These are phyloP conservation scores for Aechmea fasciata DNA, from an alignment of 176 grass and related monocot species.

Conservation along the genomic window DNA sequence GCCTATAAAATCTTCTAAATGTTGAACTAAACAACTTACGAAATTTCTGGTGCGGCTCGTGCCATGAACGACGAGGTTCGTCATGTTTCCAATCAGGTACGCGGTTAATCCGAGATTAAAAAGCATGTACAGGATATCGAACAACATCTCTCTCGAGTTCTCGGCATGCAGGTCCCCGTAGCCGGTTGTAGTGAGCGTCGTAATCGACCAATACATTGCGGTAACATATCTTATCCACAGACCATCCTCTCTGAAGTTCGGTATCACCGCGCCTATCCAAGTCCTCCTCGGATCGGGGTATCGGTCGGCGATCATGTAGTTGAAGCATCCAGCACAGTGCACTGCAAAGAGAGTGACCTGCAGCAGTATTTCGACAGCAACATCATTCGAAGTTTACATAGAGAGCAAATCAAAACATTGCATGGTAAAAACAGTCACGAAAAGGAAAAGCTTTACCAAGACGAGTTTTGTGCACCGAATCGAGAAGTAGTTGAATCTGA, in stretches of 20 bases:
- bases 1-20: not conserved
- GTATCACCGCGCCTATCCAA: conserved; percentile 24
- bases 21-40: conserved; percentile 7
- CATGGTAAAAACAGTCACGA: not conserved
- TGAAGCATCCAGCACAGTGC: conserved; percentile 25
- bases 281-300: conserved; percentile 23
- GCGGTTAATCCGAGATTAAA: conserved; percentile 21
- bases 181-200: conserved; percentile 23
- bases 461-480: conserved; percentile 71
- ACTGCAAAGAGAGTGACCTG: conserved; percentile 25
- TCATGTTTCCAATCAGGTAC: conserved; percentile 32
- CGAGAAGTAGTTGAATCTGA: conserved; percentile 58
- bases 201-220: conserved; percentile 25
- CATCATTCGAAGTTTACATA: not conserved
- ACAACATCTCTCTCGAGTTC: conserved; percentile 25
- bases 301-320: conserved; percentile 25
- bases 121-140: conserved; percentile 23
- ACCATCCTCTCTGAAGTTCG: conserved; percentile 18
- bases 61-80: conserved; percentile 22
- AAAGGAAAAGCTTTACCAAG: conserved; percentile 25
- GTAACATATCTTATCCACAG: conserved; percentile 20
- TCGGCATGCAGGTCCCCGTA: conserved; percentile 25
- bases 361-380: not conserved
- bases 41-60: conserved; percentile 22
- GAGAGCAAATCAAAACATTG: not conserved